Base-by-base conservation (phyloP, 148 eudicot genomes). In the Rhododendron vialii region DNA sequence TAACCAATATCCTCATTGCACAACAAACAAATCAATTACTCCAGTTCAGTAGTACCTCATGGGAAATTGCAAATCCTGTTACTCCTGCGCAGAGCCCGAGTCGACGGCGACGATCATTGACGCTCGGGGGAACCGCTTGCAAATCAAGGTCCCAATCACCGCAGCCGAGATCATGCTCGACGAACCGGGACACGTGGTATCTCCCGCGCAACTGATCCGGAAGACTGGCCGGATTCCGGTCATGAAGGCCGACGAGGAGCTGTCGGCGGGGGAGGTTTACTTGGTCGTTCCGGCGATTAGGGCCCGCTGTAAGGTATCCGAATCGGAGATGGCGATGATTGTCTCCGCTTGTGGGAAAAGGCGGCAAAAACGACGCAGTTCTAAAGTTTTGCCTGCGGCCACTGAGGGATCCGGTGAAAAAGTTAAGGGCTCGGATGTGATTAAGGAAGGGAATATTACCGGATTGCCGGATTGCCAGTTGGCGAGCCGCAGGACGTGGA, bases 131-230 rank as follows among this genome's bases (percentile, higher is more conserved):
- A 84, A 33, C 38, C 63, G 36, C 86, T 69, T 78, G 33, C 61
- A 22, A 50, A 13, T 84, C 33, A 73, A 50, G 47, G 78, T 85
- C n/a, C 90, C 92, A 18, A 85, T 86, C 8, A 89, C 90, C 7
- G 92, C 86, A 38, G 91, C 92, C 7, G 91, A 91, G 73, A 47
- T 91, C 55, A 91, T 91, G 92, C 81, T 91, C 18, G 92, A 91
- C 22, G 71, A 85, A 5, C 92, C 92, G 3, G 90, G 91, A 0
- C 86, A 82, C 85, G 88, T 89, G 35, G 63, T 89, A 2, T 13
- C 91, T 41, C 86, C 89, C 18, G 78, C 84, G 35, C 85, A 82
- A 0, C 81, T 73, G 11, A 85, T 91, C 36, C 80, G 83, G 45
- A 78, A 24, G 28, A 89, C 82, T 9, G 30, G 59, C 22, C 86